Evolutionary conservation across 345 rosid species (phyloP), one percentile per base, ranked within the genome.

Genomic region (Raphanus raphanistrum): DNA sequence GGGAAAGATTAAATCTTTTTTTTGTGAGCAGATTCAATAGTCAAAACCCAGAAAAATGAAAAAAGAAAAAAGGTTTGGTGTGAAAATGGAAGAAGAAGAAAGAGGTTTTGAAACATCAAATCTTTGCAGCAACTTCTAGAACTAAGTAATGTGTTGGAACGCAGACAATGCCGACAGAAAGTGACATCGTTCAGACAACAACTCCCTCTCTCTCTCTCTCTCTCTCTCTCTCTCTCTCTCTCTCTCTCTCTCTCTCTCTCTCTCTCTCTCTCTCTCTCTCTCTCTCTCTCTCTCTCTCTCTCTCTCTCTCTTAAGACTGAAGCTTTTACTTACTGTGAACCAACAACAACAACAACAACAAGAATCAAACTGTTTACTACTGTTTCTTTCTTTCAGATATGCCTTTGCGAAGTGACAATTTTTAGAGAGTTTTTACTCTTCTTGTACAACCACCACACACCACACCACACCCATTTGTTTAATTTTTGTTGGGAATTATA

Each of bases 161-260:
- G 86, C 86, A 83, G 90, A 87, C 92, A 87, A 87, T 89, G 92
- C 91, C 89, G 94, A 92, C 94, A 88, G 92, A 88, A 88, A 92
- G 92, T 83, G 91, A 87, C 90, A 82, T 81, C 57, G 83, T 90
- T 84, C 98, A 91, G 93, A 89, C 91, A 86, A 83, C 87, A 62
- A 58, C 71, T 79, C 60, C 79, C 75, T 76, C 75, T 38, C 62
- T 41, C 31, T 58, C 81, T 81, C 82, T 38, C 72, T 70, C 78
- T n/a, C n/a, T n/a, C n/a, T n/a, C n/a, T n/a, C n/a, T n/a, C n/a
- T n/a, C 70, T 79, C 60, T 81, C 75, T 75, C 75, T 38, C 62
- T 41, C 31, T 58, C 81, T 81, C 82, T 38, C 72, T 70, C 78
- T 21, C 71, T 79, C 60, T 81, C 75, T 76, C 75, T 38, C 62